Conservation (phyloP, 2,329 filamentous ascomycete species). For the Epichloe gansuensis region DNA sequence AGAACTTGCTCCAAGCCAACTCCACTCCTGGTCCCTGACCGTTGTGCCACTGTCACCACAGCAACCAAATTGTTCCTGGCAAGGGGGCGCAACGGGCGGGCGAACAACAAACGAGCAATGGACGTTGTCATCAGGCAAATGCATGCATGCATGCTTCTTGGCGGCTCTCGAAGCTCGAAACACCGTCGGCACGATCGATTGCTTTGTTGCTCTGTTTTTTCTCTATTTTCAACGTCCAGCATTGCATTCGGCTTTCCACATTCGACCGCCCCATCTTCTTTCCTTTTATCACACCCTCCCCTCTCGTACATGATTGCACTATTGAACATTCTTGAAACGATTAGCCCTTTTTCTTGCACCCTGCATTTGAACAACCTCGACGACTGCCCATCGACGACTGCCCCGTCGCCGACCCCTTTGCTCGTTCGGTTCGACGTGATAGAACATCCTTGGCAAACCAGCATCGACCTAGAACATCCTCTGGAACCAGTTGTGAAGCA, state of each 20-base stretch:
- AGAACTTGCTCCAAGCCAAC: too few species aligned
- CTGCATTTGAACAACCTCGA: neutral
- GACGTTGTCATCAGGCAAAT: constrained; percentile 2
- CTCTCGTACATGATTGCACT: constrained; percentile 2
- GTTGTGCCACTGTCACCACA: neutral
- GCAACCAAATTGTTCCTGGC: neutral
- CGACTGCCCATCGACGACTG: neutral
- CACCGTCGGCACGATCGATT: neutral
- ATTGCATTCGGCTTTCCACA: neutral
- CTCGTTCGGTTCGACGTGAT: neutral
- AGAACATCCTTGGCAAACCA: neutral
- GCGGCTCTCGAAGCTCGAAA: neutral
- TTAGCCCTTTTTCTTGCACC: constrained; percentile 6
- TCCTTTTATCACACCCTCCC: neutral
- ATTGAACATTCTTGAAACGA: constrained; percentile 6
- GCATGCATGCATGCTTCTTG: neutral
- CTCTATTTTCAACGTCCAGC: neutral
- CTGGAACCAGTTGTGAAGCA: neutral
- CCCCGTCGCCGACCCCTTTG: neutral
- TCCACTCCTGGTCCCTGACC: neutral
- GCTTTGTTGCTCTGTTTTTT: neutral
- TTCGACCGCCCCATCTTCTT: neutral
- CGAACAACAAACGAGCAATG: constrained; percentile 9
- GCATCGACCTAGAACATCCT: neutral
- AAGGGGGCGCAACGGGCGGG: neutral